Conservation (phyloP, 495 filamentous ascomycete genomes). For the Barbatosphaeria neglecta region DNA sequence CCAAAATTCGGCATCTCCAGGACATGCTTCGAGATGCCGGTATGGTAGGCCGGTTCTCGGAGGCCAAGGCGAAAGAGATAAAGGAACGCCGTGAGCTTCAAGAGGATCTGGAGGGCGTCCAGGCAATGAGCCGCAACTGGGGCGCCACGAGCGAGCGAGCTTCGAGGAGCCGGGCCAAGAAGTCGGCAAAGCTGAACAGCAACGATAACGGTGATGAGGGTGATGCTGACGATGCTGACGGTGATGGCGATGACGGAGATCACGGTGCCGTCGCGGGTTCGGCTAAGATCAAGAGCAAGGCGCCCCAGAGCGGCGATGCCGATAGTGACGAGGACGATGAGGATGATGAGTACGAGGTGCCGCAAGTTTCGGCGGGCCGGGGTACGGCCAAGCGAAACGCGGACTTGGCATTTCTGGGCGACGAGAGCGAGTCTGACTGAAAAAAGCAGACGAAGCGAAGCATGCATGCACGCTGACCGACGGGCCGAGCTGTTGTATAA, state of each 20-base stretch:
- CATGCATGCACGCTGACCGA: not conserved
- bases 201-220: constrained; percentile 21
- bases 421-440: constrained; percentile 37
- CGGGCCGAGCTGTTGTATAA: too few species aligned
- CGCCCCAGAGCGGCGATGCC: constrained; percentile 15
- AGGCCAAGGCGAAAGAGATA: constrained; percentile 73
- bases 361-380: constrained; percentile 10
- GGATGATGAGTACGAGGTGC: constrained; percentile 12
- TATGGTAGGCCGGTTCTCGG: constrained; percentile 78
- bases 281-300: constrained; percentile 21
- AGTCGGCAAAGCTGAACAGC: constrained; percentile 27
- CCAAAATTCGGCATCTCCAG: constrained; percentile 74
- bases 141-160: constrained; percentile 36
- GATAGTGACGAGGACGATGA: constrained; percentile 18
- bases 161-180: constrained; percentile 19
- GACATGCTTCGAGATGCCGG: constrained; percentile 66
- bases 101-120: constrained; percentile 70
- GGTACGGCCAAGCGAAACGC: constrained; percentile 22
- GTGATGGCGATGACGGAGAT: constrained; percentile 10
- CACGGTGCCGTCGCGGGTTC: constrained; percentile 15
- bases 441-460: not conserved
- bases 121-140: constrained; percentile 68
- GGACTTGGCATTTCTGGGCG: constrained; percentile 31
- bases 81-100: constrained; percentile 72
- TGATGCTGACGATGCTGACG: constrained; percentile 14